Evolutionary conservation across 345 rosid genomes (phyloP).

Genomic region (Garcia nutans): DNA sequence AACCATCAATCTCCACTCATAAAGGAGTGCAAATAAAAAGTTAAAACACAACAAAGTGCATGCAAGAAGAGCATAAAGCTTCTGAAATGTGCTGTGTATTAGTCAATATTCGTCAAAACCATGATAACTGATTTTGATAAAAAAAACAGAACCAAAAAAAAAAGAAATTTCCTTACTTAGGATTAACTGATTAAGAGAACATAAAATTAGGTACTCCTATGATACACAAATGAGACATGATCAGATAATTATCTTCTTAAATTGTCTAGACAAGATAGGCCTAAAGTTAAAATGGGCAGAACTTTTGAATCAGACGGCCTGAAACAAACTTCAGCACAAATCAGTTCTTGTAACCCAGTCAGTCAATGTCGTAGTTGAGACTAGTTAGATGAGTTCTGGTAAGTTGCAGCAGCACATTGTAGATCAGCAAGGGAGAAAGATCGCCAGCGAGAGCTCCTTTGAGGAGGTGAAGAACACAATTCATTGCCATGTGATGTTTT

Average conservation of each 20-base stretch:
- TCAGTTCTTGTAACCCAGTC: too few relatives aligned
- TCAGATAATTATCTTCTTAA: constrained; percentile 2
- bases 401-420: constrained; percentile 26
- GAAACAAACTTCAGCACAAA: constrained; percentile 1
- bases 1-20: too few relatives aligned
- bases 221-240: constrained; percentile 12
- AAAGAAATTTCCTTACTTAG: not conserved
- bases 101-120: not conserved
- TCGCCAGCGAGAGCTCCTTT: constrained; percentile 28
- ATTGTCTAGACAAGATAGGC: not conserved
- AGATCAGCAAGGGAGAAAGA: constrained; percentile 45
- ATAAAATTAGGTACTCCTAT: constrained; percentile 10
- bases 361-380: constrained; percentile 20
- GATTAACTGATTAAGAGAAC: not conserved
- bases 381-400: constrained; percentile 1
- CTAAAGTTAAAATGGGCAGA: too few relatives aligned
- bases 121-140: too few relatives aligned
- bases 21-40: too few relatives aligned
- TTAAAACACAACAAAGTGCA: not conserved
- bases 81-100: too few relatives aligned
- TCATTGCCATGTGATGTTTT: constrained; percentile 20
- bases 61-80: not conserved
- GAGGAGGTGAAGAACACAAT: constrained; percentile 17
- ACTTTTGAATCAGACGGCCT: not conserved
- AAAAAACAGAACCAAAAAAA: not conserved